Base-by-base conservation (phyloP, 352 stramenopile genomes). In the Pythium brassicae region DNA sequence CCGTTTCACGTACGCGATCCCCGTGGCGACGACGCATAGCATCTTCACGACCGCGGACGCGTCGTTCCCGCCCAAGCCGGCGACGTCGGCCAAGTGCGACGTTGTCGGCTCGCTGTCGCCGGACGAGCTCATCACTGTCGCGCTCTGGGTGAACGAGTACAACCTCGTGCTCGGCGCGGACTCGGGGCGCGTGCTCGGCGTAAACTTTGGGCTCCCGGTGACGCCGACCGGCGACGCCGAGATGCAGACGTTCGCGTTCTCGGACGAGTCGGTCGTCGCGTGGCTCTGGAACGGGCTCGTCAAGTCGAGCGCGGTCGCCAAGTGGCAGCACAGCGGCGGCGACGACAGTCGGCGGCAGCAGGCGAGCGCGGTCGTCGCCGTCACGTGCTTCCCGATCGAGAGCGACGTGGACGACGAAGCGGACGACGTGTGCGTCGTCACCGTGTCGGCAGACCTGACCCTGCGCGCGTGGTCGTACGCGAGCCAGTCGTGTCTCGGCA, bases 91-190 rank as follows among this genome's bases (percentile, higher is more conserved):
- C 23, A 61, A 55, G 17, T 78, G 71, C 32, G 69, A 87, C 56
- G 65, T 78, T n/a, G 47, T 89, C 25, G 56, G 66, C 26, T 76
- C 63, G 40, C 57, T 89, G 17, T 57, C 66, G n/a, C 52, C 65
- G 7, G 67, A 87, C 29, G 78, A 92, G 35, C 73, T 86, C 46
- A 63, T 92, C 48, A 83, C 75, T 2, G 75, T 77, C 20, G 78
- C 74, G 26, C 52, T 86, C 14, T 89, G 82, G 82, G 64, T 89
- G 19, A 88, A 92, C 48, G 82, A 89, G 63, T 89, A 83, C 60
- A 89, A 92, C 50, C 32, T 89, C 20, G 74, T 88, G 20, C 50
- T 92, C 22, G 78, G 77, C 12, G 84, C 75, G 2, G 78, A 90
- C 61, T 48, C 65, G 0, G 82, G 82, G 0, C 75, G 74, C 23